A percentile compares a stretch with the other conserved stretches of the same genome.
Conservation (phyloP, 768 basidiomycete species). For the Auricularia sp. region DNA sequence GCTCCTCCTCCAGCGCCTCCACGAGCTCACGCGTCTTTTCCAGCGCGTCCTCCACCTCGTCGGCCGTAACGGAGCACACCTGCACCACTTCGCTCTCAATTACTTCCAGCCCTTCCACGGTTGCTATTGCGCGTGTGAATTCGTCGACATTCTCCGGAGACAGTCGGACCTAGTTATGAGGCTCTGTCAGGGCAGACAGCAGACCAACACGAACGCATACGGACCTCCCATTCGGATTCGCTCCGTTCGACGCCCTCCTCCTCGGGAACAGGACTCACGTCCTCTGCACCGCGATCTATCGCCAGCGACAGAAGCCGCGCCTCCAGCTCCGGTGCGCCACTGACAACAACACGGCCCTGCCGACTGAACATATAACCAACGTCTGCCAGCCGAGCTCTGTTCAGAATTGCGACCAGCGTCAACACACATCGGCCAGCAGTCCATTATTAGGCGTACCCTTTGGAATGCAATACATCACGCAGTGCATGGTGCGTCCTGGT, state of each 20-base stretch:
- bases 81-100: constrained; percentile 45
- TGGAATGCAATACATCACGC: constrained; percentile 38
- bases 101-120: constrained; percentile 27
- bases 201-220: background rate
- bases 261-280: constrained; percentile 26
- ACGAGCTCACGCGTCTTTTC: constrained; percentile 35
- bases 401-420: background rate
- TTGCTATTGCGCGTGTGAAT: constrained; percentile 29
- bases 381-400: constrained; percentile 50
- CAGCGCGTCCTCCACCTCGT: constrained; percentile 30
- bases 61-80: constrained; percentile 35
- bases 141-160: constrained; percentile 30
- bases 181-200: background rate
- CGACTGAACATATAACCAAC: constrained; percentile 58
- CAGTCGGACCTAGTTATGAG: constrained; percentile 33
- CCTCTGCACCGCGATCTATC: constrained; percentile 33
- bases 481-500: constrained; percentile 52
- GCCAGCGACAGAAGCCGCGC: constrained; percentile 33
- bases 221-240: constrained; percentile 25
- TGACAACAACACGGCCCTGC: constrained; percentile 38
- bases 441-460: constrained; percentile 30
- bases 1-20: constrained; percentile 44
- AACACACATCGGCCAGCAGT: background rate
- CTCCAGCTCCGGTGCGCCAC: constrained; percentile 19
- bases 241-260: constrained; percentile 22